Conservation (phyloP, 345 rosid species). For the Lepidium aucheri region DNA sequence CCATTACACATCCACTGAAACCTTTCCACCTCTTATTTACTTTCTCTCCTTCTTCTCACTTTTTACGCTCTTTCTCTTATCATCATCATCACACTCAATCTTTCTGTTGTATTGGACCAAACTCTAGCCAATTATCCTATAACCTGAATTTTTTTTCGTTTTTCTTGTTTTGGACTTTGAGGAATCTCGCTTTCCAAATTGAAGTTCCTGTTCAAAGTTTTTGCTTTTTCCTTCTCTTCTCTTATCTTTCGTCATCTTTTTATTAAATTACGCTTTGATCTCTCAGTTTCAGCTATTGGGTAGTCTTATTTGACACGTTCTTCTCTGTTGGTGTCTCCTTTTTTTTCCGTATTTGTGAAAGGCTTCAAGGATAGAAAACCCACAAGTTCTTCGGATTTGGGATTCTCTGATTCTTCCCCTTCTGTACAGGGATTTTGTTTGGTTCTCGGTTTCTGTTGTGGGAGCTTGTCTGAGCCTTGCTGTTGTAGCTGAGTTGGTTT, state of each 20-base stretch:
- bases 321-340: slow-evolving; percentile 24
- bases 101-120: slow-evolving; percentile 9
- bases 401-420: slow-evolving; percentile 2
- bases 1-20: slow-evolving; percentile 14
- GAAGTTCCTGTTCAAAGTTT: slow-evolving; percentile 9
- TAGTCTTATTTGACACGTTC: slow-evolving; percentile 25
- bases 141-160: not conserved
- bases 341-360: slow-evolving; percentile 14
- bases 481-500: not conserved
- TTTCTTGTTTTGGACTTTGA: slow-evolving; percentile 17
- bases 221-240: not conserved
- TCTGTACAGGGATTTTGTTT: not conserved
- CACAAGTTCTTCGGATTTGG: not conserved
- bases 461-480: not conserved
- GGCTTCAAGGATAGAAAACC: slow-evolving; percentile 20
- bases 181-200: slow-evolving; percentile 18
- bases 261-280: slow-evolving; percentile 9
- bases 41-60: not conserved
- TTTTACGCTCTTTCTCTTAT: not conserved
- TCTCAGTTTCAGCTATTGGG: not conserved
- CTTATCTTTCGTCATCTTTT: slow-evolving; percentile 14
- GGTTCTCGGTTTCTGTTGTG: not conserved
- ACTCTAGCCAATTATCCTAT: not conserved
- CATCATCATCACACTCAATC: not conserved
- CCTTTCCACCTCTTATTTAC: not conserved